Evolutionary conservation across 2,329 filamentous ascomycete genomes (phyloP), one percentile per base, ranked within the genome.

Genomic region (Magnaporthiopsis poae): DNA sequence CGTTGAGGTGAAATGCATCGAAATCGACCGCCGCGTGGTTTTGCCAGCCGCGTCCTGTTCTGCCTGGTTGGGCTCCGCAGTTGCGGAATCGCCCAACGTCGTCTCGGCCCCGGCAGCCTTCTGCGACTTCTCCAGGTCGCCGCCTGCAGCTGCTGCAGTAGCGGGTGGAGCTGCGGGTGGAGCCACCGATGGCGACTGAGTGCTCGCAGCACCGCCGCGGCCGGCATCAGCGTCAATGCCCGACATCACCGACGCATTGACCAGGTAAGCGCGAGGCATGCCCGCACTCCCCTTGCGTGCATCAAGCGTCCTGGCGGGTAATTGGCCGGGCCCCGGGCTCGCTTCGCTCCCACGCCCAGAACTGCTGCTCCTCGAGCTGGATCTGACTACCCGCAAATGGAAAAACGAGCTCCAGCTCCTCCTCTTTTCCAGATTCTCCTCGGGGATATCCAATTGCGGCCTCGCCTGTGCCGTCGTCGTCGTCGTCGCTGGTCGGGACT

Each of bases 1-100:
- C 21, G 85, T 80, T 1, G 85, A 84, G 68, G 80, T 79, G 68
- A 88, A 85, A 66, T 86, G 84, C 79, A 86, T 82, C 21, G 86
- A 88, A 33, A 85, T 77, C 21, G 86, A 87, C 67, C 83, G 80
- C 66, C 79, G 80, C 15, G 82, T 76, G 64, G 75, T 77, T 70
- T 80, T 81, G 9, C 79, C 77, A 2, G 80, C 78, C 1, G 79
- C 79, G 35, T 75, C 75, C 56, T 80, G 78, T 2, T 74, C 72
- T 1, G 76, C 39, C n/a, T 46, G 18, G 25, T 64, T 59, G 39
- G 63, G 56, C 36, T 65, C 39, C 39, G 63, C 29, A 12, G 27
- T 21, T 13, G 63, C 33, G 33, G 52, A 35, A n/a, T 61, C 60
- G 56, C 56, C 59, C 64, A 65, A 39, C 46, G 46, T 25, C 46